These are phyloP conservation scores for Limtongia smithiae DNA, from an alignment of 805 yeast species.

Conservation along the genomic window DNA sequence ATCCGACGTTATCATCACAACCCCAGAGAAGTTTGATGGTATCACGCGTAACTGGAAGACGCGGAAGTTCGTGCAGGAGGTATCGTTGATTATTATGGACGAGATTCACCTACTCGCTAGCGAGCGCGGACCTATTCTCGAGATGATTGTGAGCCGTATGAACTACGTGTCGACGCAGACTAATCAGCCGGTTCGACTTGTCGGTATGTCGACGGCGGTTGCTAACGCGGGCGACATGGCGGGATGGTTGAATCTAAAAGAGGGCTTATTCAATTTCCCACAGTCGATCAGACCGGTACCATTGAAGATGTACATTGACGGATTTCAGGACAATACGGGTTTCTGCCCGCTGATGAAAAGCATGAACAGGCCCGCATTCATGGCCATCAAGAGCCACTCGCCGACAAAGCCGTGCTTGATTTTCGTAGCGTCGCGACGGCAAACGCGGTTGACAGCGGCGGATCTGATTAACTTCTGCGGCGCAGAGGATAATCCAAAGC, in stretches of 20 bases:
- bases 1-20: slow-evolving; percentile 74
- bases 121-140: slow-evolving; percentile 82
- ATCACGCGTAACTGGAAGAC: slow-evolving; percentile 83
- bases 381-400: slow-evolving; percentile 89
- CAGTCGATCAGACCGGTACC: slow-evolving; percentile 83
- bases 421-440: slow-evolving; percentile 82
- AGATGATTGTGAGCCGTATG: slow-evolving; percentile 87
- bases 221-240: slow-evolving; percentile 85
- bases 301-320: slow-evolving; percentile 80
- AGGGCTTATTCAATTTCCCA: slow-evolving; percentile 74
- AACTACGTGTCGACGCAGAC: slow-evolving; percentile 64
- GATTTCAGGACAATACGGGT: slow-evolving; percentile 76
- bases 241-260: slow-evolving; percentile 71
- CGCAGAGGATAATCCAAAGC: slow-evolving; percentile 68
- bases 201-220: slow-evolving; percentile 83
- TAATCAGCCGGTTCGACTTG: slow-evolving; percentile 55
- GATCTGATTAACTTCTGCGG: slow-evolving; percentile 78
- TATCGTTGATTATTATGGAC: slow-evolving; percentile 77
- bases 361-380: slow-evolving; percentile 85
- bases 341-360: slow-evolving; percentile 83
- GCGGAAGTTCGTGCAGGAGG: slow-evolving; percentile 67
- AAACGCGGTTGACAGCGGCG: slow-evolving; percentile 73
- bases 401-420: slow-evolving; percentile 78
- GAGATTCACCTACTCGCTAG: slow-evolving; percentile 80
- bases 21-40: slow-evolving; percentile 87